A percentile compares a stretch with the other conserved stretches of the same genome.
Evolutionary conservation across 345 rosid species (phyloP).

Genomic region (Psidium guajava): DNA sequence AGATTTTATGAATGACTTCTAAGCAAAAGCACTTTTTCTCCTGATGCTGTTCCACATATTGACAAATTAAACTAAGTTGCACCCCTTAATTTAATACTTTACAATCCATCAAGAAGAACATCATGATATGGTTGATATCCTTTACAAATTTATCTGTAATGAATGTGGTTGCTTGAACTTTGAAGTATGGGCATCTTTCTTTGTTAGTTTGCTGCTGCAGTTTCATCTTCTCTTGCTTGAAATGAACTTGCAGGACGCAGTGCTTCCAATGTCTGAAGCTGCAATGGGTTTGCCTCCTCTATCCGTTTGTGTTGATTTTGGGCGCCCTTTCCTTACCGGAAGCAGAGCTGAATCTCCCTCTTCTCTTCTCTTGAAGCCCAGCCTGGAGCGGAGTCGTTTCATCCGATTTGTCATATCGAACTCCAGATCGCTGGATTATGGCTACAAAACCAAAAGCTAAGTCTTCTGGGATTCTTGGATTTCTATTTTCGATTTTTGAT

Average conservation of each 20-base stretch:
- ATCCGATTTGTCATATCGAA: no score
- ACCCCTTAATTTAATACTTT: not conserved
- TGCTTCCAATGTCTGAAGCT: constrained; percentile 78
- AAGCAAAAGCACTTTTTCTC: not conserved
- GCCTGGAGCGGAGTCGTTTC: no score
- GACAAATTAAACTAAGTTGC: not conserved
- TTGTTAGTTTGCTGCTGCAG: no score
- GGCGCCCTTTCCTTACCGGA: constrained; percentile 46
- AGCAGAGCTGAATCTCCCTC: no score
- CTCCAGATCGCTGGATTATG: no score
- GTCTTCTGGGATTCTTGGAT: no score
- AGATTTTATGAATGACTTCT: not conserved
- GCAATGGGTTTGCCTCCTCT: constrained; percentile 91
- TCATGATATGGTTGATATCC: not conserved
- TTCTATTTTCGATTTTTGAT: no score
- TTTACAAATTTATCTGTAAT: not conserved
- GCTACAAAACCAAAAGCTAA: no score
- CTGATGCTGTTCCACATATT: not conserved
- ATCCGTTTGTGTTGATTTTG: constrained; percentile 65
- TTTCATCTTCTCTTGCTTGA: no score
- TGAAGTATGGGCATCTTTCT: not conserved
- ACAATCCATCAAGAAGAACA: not conserved
- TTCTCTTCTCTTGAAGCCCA: no score
- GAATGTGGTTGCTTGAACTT: not conserved
- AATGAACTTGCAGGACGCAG: no score